Conservation (phyloP, 1,284 basidiomycete species). For the Coniophora puteana region DNA sequence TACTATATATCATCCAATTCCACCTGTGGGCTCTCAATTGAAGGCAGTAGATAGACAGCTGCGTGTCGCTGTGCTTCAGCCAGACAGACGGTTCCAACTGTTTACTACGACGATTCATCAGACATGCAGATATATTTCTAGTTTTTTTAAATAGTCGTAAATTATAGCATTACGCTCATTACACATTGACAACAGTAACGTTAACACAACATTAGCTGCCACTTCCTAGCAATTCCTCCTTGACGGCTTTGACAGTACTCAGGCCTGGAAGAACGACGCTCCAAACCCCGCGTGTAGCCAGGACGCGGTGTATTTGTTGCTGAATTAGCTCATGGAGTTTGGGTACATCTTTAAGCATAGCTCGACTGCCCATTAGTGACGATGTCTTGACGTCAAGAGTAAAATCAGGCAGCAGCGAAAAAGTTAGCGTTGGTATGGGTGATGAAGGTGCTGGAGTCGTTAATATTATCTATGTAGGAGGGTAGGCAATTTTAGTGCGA, state of each 20-base stretch:
- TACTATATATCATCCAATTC: no score
- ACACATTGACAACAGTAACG: no score
- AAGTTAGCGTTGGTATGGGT: conserved; percentile 48
- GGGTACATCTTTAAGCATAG: conserved; percentile 79
- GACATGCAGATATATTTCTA: no score
- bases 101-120: no score
- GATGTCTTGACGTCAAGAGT: conserved; percentile 68
- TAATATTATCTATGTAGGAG: conserved; percentile 43
- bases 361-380: conserved; percentile 78
- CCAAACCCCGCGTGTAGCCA: conserved; percentile 64
- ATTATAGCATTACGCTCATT: no score
- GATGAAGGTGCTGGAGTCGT: conserved; percentile 46
- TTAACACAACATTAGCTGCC: no score
- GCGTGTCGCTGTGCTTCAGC: no score
- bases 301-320: conserved; percentile 58
- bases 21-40: no score
- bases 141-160: background rate
- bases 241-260: conserved; percentile 39
- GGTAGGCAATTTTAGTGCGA: conserved; percentile 2
- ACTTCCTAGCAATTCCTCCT: conserved; percentile 41
- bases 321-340: conserved; percentile 82
- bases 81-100: no score
- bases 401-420: conserved; percentile 63
- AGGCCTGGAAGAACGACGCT: conserved; percentile 67
- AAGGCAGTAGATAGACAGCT: no score